Evolutionary conservation across 257 asterid species (phyloP).

Genomic region (Solanum ahanhuiri): DNA sequence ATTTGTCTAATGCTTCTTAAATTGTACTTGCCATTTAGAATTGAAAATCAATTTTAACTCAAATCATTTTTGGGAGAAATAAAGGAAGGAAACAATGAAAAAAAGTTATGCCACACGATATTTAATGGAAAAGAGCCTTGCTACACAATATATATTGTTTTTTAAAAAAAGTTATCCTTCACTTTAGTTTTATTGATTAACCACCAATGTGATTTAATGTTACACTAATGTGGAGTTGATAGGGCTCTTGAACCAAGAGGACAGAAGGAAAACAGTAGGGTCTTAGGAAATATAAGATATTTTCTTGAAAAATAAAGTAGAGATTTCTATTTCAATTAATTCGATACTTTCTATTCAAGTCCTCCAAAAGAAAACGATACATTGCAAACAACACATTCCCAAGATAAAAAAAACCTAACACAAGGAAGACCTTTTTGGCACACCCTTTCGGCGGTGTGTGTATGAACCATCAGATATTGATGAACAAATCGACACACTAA

Average conservation of each 20-base stretch:
- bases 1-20: neutral
- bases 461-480: neutral
- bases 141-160: neutral
- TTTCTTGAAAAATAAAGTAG: too few relatives aligned
- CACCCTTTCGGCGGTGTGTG: neutral
- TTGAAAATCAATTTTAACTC: too few relatives aligned
- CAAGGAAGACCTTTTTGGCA: neutral
- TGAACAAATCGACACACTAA: neutral
- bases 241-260: too few relatives aligned
- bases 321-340: too few relatives aligned
- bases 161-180: neutral
- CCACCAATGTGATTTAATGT: neutral
- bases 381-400: neutral
- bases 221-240: too few relatives aligned
- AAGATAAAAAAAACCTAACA: neutral
- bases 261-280: too few relatives aligned
- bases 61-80: too few relatives aligned
- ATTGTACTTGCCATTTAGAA: neutral
- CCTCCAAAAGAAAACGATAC: too few relatives aligned
- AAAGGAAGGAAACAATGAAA: too few relatives aligned
- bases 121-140: neutral
- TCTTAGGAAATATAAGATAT: too few relatives aligned
- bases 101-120: too few relatives aligned
- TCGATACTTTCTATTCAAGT: too few relatives aligned
- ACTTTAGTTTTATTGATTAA: neutral